Base-by-base conservation (phyloP, 2,329 filamentous ascomycete genomes). In the Furcasterigmium sp. region DNA sequence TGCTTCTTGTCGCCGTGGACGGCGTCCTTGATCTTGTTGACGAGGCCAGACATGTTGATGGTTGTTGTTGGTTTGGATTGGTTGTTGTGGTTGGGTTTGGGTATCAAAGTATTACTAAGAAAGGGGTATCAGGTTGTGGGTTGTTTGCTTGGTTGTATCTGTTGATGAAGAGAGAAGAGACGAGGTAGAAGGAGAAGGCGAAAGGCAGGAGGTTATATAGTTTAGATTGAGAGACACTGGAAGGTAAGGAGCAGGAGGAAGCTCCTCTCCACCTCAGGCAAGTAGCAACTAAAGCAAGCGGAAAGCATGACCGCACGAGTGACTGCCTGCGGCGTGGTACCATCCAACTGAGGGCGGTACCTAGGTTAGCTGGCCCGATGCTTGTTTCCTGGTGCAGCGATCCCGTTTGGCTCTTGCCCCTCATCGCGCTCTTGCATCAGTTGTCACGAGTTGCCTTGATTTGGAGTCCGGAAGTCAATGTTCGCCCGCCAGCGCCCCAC, bases 1-100 rank as follows among this genome's bases (percentile, higher is more conserved):
- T 54, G 30, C 51, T 55, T 43, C 54, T 71, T 65, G 60, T 73
- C 67, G 48, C 66, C 62, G 54, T 65, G 56, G 46, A 79, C 59
- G 49, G 67, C 73, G 4, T 79, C 74, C 71, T 80, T 80, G 60
- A 78, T 70, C 64, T 80, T 80, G 69, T 80, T 73, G 57, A 78
- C 61, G 55, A 80, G 64, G 53, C 63, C 62, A 61, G 76, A 77
- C 76, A 80, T 80, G 56, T 48, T 78, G 66, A n/a, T n/a, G n/a
- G n/a, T n/a, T 45, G 38, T 56, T 46, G 42, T 50, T 53, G 46
- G 41, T 20, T 19, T 35, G 46, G 41, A 13, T 28, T 41, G 13
- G 18, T 39, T 9, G n/a, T 26, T 26, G 23, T 7, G 26, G 14
- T 23, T 40, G 39, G 36, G 38, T 43, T 40, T 48, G 44, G 43